Conservation (phyloP, 2,329 filamentous ascomycete genomes). For the Elsinoe fawcettii region DNA sequence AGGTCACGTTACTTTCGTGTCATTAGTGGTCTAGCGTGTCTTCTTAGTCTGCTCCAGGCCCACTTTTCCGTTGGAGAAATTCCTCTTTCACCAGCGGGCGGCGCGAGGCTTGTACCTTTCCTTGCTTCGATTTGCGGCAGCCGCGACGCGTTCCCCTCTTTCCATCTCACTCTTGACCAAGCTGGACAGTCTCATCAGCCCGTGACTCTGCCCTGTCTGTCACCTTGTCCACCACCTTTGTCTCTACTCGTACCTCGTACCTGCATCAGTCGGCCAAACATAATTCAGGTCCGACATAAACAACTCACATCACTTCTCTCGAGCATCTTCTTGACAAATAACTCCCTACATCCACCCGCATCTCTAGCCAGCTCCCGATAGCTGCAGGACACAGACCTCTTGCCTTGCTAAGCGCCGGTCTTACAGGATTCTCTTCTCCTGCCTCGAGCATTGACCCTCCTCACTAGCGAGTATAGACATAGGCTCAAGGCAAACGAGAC, state of each 20-base stretch:
- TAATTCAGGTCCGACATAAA: background rate
- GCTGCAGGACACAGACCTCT: background rate
- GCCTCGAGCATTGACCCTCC: conserved; percentile 10
- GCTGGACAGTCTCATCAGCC: background rate
- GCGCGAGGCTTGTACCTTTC: background rate
- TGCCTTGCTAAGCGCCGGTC: conserved; percentile 9
- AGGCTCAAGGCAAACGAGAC: background rate
- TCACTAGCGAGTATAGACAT: background rate
- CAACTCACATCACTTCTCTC: background rate
- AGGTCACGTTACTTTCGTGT: conserved; percentile 6
- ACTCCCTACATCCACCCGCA: background rate
- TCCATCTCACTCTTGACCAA: background rate
- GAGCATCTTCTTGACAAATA: conserved; percentile 2
- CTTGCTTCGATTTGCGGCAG: background rate
- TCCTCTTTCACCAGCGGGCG: background rate
- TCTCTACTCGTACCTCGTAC: background rate
- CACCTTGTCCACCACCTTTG: background rate
- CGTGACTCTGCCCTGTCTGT: background rate
- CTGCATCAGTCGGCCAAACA: conserved; percentile 5
- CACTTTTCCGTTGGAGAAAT: conserved; percentile 2
- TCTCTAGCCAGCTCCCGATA: background rate
- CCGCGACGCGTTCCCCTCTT: conserved; percentile 5
- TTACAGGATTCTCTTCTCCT: background rate
- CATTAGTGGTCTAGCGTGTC: background rate
- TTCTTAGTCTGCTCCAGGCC: background rate